Conservation (phyloP, 805 yeast species). For the Monosporozyma unispora region DNA sequence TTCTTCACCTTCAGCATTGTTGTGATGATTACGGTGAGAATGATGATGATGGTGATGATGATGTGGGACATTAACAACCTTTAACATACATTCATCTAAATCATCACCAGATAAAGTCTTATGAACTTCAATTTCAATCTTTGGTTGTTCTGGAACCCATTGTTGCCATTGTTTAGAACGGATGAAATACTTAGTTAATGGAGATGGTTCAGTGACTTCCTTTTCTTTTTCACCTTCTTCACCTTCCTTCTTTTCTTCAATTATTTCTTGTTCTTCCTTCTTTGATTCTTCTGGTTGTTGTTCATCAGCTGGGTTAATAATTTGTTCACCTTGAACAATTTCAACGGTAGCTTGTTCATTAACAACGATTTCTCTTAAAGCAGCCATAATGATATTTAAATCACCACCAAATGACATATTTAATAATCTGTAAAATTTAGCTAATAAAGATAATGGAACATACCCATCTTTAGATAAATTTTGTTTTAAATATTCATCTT, state of each 20-base stretch:
- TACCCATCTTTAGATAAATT: slow-evolving; percentile 42
- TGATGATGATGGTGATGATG: background rate
- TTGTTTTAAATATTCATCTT: slow-evolving; percentile 73
- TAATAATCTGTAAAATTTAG: slow-evolving; percentile 30
- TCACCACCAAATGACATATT: slow-evolving; percentile 45
- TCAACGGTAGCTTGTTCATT: slow-evolving; percentile 26
- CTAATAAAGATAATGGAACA: slow-evolving; percentile 23
- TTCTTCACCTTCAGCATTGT: slow-evolving; percentile 4
- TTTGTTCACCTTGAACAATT: slow-evolving; percentile 15
- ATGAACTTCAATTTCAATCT: slow-evolving; percentile 16
- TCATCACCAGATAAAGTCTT: slow-evolving; percentile 15
- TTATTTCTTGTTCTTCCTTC: background rate
- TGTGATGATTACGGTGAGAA: slow-evolving; percentile 8
- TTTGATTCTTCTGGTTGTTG: background rate
- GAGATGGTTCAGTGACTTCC: slow-evolving; percentile 3
- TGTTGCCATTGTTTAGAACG: slow-evolving; percentile 25
- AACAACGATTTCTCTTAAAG: slow-evolving; percentile 27
- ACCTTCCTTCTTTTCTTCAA: slow-evolving; percentile 1
- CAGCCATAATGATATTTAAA: slow-evolving; percentile 20
- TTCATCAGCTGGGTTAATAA: slow-evolving; percentile 7
- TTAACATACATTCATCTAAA: slow-evolving; percentile 19
- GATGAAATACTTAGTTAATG: slow-evolving; percentile 20
- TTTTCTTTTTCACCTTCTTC: slow-evolving; percentile 4
- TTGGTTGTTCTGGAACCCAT: slow-evolving; percentile 15
- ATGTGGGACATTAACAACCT: slow-evolving; percentile 4